Conservation (phyloP, 805 yeast species). For the Zygoascus bituminiphila region DNA sequence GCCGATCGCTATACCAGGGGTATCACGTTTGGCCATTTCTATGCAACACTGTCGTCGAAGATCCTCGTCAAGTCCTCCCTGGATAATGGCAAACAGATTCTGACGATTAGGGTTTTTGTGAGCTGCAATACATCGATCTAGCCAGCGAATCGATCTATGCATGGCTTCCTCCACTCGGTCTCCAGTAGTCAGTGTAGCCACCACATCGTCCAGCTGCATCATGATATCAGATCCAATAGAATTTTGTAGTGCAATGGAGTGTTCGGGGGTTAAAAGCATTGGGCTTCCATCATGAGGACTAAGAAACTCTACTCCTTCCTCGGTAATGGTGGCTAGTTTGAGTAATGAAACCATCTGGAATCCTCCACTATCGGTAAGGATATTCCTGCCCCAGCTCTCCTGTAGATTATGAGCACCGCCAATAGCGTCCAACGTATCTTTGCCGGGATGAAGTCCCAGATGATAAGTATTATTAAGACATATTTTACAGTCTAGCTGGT, state of each 20-base stretch:
- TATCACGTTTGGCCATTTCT: constrained; percentile 37
- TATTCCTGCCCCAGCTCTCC: constrained; percentile 33
- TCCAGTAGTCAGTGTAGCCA: constrained; percentile 36
- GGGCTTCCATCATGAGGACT: constrained; percentile 40
- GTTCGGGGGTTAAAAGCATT: constrained; percentile 40
- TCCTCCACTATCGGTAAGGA: constrained; percentile 39
- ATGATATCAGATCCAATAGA: constrained; percentile 39
- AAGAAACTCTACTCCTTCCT: constrained; percentile 38
- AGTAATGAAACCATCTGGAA: constrained; percentile 40
- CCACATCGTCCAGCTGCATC: constrained; percentile 42
- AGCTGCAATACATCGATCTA: constrained; percentile 37
- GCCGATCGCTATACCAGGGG: constrained; percentile 41
- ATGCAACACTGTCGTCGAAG: constrained; percentile 33
- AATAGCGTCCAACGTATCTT: constrained; percentile 32
- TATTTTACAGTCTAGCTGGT: constrained; percentile 33
- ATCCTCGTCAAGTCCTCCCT: constrained; percentile 37
- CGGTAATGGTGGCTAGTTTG: constrained; percentile 39
- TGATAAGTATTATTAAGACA: constrained; percentile 40
- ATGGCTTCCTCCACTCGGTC: constrained; percentile 40
- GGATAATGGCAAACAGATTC: constrained; percentile 38
- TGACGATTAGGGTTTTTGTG: constrained; percentile 36
- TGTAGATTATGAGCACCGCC: constrained; percentile 40
- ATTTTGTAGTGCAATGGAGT: constrained; percentile 38
- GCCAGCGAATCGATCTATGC: constrained; percentile 37
- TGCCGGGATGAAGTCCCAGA: constrained; percentile 37